phyloP scores from a whole-genome alignment of 306 rosid species.

The Trifolium subterraneum region DNA sequence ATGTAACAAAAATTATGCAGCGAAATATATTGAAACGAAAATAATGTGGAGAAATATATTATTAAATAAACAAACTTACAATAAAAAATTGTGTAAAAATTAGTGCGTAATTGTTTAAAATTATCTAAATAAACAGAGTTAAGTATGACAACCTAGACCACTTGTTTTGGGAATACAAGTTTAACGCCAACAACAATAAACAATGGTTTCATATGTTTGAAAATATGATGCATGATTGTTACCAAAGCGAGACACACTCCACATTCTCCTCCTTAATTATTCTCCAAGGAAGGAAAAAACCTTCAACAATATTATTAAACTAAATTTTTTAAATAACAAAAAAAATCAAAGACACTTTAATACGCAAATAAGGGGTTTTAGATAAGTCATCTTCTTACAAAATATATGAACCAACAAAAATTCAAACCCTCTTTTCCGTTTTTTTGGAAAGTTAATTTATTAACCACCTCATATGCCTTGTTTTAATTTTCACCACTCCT shows the following conservation, averaged over 20 bases:
- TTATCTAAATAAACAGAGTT: not conserved
- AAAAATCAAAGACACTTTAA: not conserved
- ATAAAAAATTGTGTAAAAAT: too few relatives aligned
- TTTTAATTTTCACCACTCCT: conserved; percentile 20
- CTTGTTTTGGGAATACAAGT: not conserved
- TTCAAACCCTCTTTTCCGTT: not conserved
- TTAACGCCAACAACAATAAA: not conserved
- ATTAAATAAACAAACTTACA: too few relatives aligned
- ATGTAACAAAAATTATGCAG: too few relatives aligned
- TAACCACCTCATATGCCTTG: conserved; percentile 7
- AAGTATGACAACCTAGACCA: not conserved
- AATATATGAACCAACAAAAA: conserved; percentile 24
- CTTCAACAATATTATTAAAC: not conserved
- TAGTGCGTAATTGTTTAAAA: not conserved
- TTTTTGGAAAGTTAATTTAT: not conserved
- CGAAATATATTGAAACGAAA: too few relatives aligned
- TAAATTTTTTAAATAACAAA: too few relatives aligned
- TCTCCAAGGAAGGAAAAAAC: not conserved
- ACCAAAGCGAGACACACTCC: not conserved
- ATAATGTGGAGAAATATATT: too few relatives aligned
- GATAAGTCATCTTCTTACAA: conserved; percentile 9
- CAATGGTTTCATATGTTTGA: not conserved
- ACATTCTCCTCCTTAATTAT: not conserved
- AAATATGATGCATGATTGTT: not conserved
- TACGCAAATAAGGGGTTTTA: not conserved